Conservation (phyloP, 2,329 filamentous ascomycete genomes). For the Fusarium virguliforme region DNA sequence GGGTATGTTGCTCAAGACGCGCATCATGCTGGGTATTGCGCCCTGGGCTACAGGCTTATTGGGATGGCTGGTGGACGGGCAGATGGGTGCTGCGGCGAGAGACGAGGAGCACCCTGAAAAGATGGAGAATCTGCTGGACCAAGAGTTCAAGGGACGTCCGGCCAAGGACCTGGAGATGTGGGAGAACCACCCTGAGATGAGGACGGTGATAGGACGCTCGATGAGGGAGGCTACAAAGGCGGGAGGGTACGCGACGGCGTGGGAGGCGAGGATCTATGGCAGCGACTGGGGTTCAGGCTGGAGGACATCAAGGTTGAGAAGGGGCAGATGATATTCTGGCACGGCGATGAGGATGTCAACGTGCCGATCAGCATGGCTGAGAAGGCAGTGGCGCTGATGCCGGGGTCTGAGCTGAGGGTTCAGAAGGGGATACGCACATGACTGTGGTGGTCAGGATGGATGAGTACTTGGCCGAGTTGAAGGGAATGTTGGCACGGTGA, state of each 20-base stretch:
- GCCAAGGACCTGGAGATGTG: constrained; percentile 21
- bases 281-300: constrained; percentile 34
- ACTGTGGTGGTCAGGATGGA: constrained; percentile 23
- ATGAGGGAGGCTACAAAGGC: constrained; percentile 27
- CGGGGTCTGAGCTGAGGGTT: constrained; percentile 24
- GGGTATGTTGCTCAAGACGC: constrained; percentile 29
- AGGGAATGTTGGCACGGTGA: constrained; percentile 18
- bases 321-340: constrained; percentile 34
- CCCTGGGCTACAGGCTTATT: constrained; percentile 20
- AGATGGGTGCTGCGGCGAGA: constrained; percentile 16
- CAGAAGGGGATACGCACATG: constrained; percentile 35
- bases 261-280: constrained; percentile 33
- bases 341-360: constrained; percentile 31
- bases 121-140: constrained; percentile 21
- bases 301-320: constrained; percentile 33
- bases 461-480: constrained; percentile 14
- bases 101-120: constrained; percentile 27
- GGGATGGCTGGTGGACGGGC: constrained; percentile 25
- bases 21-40: constrained; percentile 29
- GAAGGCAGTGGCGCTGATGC: constrained; percentile 23
- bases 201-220: constrained; percentile 3
- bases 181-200: constrained; percentile 7
- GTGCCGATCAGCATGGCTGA: constrained; percentile 28
- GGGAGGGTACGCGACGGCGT: constrained; percentile 24
- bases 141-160: constrained; percentile 27